Base-by-base conservation (phyloP, 768 basidiomycete genomes). In the Dendrothele bispora region DNA sequence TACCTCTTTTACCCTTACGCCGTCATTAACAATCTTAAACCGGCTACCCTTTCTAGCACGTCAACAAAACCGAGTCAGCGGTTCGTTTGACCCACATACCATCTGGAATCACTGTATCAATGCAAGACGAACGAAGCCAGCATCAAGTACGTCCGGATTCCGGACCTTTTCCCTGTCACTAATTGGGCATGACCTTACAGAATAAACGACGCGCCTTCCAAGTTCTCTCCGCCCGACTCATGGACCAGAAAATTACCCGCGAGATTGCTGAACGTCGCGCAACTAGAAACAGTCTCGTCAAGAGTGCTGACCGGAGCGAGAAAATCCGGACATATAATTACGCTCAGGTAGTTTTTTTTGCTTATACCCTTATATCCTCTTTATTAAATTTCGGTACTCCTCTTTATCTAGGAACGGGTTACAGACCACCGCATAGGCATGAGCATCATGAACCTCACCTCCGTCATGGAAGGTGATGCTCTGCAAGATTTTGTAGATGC, bases 41-140 rank as follows among this genome's bases (percentile, higher is more conserved):
- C 54, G 29, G 25, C 29, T 28, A 38, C 17, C 29, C 37, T 6
- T 32, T 25, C 4, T 50, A 98, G 88, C 95, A 98, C 67, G 97
- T 98, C 59, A 99, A 99, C 70, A 91, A 88, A 76, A 98, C 97
- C 0, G 97, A 99, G 67, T 98, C 95, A 2, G 95, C 97, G 2
- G 94, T 99, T 18, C 85, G 97, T 1, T 66, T 98, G 37, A 95
- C 93, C 0, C 97, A 99, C 58, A 69, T 88, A 12, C 49, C 97
- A 1, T 89, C 92, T 3, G 94, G 95, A 0, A 86, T 98, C 46
- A 88, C 87, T 1, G 95, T 98, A 7, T 94, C 93, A 7, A 98
- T 98, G 91, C 97, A 99, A 70, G 95, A 99, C 59, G 93, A 95
- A 55, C 81, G 97, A 5, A 91, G 88, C 62, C 97, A 99, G 60